phyloP scores from a whole-genome alignment of 306 rosid species.

The Leucaena leucocephala region DNA sequence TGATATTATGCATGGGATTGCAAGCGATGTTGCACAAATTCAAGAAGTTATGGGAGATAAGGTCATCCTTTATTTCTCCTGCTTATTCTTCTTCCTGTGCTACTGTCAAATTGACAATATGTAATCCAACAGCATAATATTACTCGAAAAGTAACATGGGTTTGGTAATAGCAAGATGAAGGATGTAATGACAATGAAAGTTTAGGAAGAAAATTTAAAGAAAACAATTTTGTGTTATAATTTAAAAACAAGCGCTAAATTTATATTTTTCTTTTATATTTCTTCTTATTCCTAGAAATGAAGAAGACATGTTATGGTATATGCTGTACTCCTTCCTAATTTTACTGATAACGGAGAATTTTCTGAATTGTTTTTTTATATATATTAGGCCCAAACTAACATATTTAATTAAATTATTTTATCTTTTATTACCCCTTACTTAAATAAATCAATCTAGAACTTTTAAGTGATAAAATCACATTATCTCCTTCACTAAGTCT shows the following conservation, averaged over 20 bases:
- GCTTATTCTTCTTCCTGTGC: not conserved
- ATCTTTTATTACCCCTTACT: not conserved
- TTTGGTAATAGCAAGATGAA: not conserved
- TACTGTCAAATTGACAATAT: not conserved
- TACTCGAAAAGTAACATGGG: not conserved
- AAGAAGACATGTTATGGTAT: not conserved
- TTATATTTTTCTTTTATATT: not conserved
- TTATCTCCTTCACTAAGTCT: not conserved
- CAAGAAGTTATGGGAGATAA: conserved; percentile 99
- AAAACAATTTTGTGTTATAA: not conserved
- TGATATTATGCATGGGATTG: conserved; percentile 92
- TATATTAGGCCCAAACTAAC: not conserved
- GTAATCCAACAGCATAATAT: not conserved
- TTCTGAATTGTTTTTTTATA: not conserved
- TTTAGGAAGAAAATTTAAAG: conserved; percentile 3
- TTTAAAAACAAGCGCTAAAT: not conserved
- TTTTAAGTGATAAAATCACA: not conserved
- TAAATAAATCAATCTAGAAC: not conserved
- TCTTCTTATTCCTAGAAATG: not conserved
- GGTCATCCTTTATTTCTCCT: conserved; percentile 44
- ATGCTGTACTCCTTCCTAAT: not conserved
- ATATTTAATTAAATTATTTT: not conserved
- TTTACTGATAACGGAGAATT: not conserved
- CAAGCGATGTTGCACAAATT: conserved; percentile 94
- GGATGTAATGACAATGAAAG: not conserved